Conservation (phyloP, 495 filamentous ascomycete genomes). For the Aspergillus biplanus region DNA sequence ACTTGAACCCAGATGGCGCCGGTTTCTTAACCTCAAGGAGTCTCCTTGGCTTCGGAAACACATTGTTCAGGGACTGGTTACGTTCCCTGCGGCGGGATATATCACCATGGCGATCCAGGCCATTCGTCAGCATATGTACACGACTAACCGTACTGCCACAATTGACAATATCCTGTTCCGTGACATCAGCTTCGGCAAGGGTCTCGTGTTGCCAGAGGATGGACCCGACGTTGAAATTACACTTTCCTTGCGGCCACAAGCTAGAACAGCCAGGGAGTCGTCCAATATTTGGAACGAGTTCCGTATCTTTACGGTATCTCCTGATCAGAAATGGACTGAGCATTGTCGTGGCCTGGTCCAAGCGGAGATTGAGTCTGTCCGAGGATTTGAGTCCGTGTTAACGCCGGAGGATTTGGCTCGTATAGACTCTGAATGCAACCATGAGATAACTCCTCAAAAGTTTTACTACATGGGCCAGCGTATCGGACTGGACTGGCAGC, state of each 20-base stretch:
- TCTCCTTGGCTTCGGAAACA: slow-evolving; percentile 43
- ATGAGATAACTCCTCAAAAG: slow-evolving; percentile 9
- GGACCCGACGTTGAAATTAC: slow-evolving; percentile 10
- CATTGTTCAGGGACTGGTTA: slow-evolving; percentile 35
- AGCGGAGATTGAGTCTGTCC: slow-evolving; percentile 15
- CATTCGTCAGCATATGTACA: slow-evolving; percentile 13
- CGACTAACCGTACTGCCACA: neutral
- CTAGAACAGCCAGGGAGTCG: slow-evolving; percentile 13
- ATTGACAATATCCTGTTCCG: slow-evolving; percentile 15
- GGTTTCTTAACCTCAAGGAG: slow-evolving; percentile 33
- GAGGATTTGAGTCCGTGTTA: neutral
- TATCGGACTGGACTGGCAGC: slow-evolving; percentile 15
- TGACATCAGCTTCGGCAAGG: slow-evolving; percentile 19
- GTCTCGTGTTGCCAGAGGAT: slow-evolving; percentile 16
- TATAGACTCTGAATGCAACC: slow-evolving; percentile 10
- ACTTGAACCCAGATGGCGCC: slow-evolving; percentile 31
- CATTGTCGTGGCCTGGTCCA: slow-evolving; percentile 19
- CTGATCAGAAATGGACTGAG: slow-evolving; percentile 18
- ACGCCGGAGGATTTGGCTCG: slow-evolving; percentile 4
- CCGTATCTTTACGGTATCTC: slow-evolving; percentile 17
- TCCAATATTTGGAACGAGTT: slow-evolving; percentile 17
- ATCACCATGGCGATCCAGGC: slow-evolving; percentile 62
- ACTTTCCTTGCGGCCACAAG: slow-evolving; percentile 13
- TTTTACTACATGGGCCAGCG: slow-evolving; percentile 17
- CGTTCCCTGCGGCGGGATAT: slow-evolving; percentile 65